Conservation (phyloP, 345 rosid species). For the Moricandia arvensis region DNA sequence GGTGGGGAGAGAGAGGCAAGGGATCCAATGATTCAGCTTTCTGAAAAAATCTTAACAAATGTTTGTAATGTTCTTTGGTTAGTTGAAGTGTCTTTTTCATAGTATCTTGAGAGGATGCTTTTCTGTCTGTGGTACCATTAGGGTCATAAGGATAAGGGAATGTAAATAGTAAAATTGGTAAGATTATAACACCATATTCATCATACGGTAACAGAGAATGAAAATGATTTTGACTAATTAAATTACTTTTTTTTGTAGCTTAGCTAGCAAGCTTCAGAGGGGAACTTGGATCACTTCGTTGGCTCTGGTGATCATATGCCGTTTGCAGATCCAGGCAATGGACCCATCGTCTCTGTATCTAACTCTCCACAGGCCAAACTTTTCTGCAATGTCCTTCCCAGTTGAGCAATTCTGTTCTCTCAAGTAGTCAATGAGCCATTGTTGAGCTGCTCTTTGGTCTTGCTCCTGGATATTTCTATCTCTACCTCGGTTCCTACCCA, state of each 20-base stretch:
- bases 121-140: conserved; percentile 15
- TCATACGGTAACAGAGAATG: conserved; percentile 7
- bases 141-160: conserved; percentile 4
- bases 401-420: conserved; percentile 74
- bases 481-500: conserved; percentile 55
- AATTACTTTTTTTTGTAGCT: conserved; percentile 3
- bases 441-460: conserved; percentile 76
- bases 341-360: conserved; percentile 83
- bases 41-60: conserved; percentile 22
- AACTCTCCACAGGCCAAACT: conserved; percentile 87
- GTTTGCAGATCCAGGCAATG: conserved; percentile 84
- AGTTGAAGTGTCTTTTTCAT: conserved; percentile 34
- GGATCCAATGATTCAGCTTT: conserved; percentile 41
- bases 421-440: conserved; percentile 84
- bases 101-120: conserved; percentile 28
- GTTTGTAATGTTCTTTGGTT: conserved; percentile 31
- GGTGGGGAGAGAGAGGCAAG: conserved; percentile 18
- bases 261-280: conserved; percentile 36
- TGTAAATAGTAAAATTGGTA: not conserved
- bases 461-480: conserved; percentile 57
- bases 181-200: not conserved
- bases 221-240: conserved; percentile 26
- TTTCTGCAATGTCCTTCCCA: conserved; percentile 85
- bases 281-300: conserved; percentile 71
- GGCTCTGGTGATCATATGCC: conserved; percentile 73